phyloP scores from a whole-genome alignment of 495 filamentous ascomycete species.

The Neurospora hispaniola region DNA sequence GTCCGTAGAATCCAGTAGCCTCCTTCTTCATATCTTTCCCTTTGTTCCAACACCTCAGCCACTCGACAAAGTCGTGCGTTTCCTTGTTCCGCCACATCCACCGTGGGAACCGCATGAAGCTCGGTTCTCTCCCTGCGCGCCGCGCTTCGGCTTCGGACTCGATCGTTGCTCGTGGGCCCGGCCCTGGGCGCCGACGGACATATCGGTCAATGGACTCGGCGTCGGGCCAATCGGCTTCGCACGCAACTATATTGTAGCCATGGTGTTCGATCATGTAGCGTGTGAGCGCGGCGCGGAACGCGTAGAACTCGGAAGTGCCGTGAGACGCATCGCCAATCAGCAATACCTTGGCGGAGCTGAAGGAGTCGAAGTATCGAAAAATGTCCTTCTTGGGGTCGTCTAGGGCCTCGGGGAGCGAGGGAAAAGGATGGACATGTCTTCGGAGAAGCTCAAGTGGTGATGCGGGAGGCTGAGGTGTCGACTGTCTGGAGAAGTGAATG shows the following conservation, averaged over 20 bases:
- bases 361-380: constrained; percentile 30
- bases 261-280: constrained; percentile 42
- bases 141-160: constrained; percentile 1
- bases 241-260: constrained; percentile 45
- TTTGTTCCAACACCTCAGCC: constrained; percentile 40
- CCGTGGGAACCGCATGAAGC: constrained; percentile 45
- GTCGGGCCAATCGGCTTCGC: constrained; percentile 53
- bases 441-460: not conserved
- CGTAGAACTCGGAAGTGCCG: constrained; percentile 51
- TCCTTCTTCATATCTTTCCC: constrained; percentile 18
- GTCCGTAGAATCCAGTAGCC: constrained; percentile 41
- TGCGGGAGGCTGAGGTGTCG: not conserved
- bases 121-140: constrained; percentile 23
- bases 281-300: constrained; percentile 44
- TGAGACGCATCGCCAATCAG: constrained; percentile 49
- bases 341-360: constrained; percentile 29
- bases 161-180: constrained; percentile 20
- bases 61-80: constrained; percentile 47
- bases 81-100: constrained; percentile 56
- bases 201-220: constrained; percentile 48
- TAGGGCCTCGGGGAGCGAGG: not conserved
- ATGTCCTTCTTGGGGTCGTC: not conserved
- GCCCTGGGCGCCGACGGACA: constrained; percentile 33
- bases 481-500: not conserved
- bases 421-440: not conserved